phyloP scores from a whole-genome alignment of 1,284 basidiomycete species.

The Rhodotorula sp. region DNA sequence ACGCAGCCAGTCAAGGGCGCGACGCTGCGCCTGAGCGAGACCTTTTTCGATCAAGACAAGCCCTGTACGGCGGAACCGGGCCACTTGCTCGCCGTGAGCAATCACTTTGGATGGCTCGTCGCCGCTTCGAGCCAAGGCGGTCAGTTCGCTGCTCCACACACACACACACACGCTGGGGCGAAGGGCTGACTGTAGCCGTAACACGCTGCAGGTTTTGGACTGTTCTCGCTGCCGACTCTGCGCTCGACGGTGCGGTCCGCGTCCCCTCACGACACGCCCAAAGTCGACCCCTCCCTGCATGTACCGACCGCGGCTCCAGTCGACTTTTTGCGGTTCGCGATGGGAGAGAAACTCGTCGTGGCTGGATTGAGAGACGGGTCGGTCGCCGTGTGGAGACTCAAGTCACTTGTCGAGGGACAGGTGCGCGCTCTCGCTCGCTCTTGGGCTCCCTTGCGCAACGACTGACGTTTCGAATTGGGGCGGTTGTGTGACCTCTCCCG shows the following conservation, averaged over 20 bases:
- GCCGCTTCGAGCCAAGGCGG: slow-evolving; percentile 15
- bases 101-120: slow-evolving; percentile 36
- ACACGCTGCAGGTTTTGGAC: slow-evolving; percentile 35
- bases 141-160: neutral
- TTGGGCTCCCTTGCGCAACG: too few relatives aligned
- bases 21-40: slow-evolving; percentile 7
- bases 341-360: slow-evolving; percentile 36
- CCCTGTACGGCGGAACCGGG: slow-evolving; percentile 11
- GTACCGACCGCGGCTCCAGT: slow-evolving; percentile 25
- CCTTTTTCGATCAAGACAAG: neutral
- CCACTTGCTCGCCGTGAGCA: slow-evolving; percentile 36
- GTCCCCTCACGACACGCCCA: slow-evolving; percentile 28
- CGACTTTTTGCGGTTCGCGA: slow-evolving; percentile 39
- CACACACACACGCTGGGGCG: neutral
- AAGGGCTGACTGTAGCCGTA: neutral
- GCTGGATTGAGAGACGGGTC: slow-evolving; percentile 34
- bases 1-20: slow-evolving; percentile 27
- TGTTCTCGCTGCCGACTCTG: slow-evolving; percentile 33
- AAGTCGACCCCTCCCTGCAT: neutral
- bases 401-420: slow-evolving; percentile 31
- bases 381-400: slow-evolving; percentile 37
- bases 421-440: slow-evolving; percentile 16
- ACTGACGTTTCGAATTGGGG: neutral
- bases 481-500: too few relatives aligned
- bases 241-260: slow-evolving; percentile 24